phyloP scores from a whole-genome alignment of 441 rosid species.

The Hura crepitans region DNA sequence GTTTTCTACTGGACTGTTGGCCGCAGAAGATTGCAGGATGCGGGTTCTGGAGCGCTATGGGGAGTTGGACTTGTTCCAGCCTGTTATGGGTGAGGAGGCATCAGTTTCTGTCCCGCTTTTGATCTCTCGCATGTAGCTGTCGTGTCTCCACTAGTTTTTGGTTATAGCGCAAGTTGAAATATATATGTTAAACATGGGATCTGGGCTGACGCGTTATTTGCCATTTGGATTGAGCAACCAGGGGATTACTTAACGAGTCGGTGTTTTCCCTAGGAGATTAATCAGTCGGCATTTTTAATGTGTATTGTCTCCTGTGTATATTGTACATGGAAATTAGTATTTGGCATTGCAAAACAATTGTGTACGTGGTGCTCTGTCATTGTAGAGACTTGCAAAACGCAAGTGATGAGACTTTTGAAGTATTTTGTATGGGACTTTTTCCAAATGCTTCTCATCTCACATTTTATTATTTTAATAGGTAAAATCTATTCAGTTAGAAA shows the following conservation, averaged over 20 bases:
- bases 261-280: neutral
- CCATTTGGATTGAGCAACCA: neutral
- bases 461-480: no score
- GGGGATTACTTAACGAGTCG: neutral
- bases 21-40: constrained; percentile 93
- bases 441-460: no score
- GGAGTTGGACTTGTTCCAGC: constrained; percentile 71
- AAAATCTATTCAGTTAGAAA: no score
- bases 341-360: neutral
- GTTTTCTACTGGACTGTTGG: constrained; percentile 75
- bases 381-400: no score
- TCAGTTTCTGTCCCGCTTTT: constrained; percentile 61
- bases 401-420: no score
- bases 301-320: neutral
- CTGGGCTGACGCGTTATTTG: neutral
- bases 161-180: neutral
- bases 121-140: constrained; percentile 62
- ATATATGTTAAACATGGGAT: neutral
- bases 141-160: no score
- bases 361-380: no score
- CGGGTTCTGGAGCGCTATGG: constrained; percentile 83
- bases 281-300: constrained; percentile 1
- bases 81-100: constrained; percentile 70
- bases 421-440: no score
- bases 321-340: neutral